Percentiles rank a stretch among this genome's conserved stretches.
Evolutionary conservation across 768 basidiomycete genomes (phyloP).

Genomic region (Trametes coccinea): DNA sequence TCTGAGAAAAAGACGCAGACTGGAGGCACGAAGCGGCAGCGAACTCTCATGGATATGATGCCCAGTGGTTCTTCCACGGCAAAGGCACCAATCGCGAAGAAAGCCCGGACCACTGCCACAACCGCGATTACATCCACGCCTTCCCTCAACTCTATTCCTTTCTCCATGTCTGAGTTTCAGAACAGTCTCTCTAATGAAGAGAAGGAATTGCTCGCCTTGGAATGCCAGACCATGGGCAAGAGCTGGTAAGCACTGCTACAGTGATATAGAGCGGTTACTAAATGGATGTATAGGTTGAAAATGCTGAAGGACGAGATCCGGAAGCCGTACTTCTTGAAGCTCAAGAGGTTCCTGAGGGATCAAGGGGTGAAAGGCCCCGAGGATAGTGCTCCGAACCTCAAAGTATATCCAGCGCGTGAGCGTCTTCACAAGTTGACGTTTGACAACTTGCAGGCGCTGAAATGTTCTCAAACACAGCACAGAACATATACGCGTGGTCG

Average conservation of each 20-base stretch:
- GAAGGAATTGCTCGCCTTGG: slow-evolving; percentile 58
- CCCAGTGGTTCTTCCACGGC: slow-evolving; percentile 34
- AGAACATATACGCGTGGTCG: slow-evolving; percentile 91
- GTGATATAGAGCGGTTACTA: not conserved
- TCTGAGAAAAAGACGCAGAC: slow-evolving; percentile 20
- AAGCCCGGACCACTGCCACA: slow-evolving; percentile 36
- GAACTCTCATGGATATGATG: slow-evolving; percentile 68
- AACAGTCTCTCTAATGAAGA: slow-evolving; percentile 59
- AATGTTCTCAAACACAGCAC: slow-evolving; percentile 43
- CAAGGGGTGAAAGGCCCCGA: slow-evolving; percentile 59
- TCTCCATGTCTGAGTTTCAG: slow-evolving; percentile 56
- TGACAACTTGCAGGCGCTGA: not conserved
- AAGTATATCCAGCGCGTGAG: slow-evolving; percentile 81
- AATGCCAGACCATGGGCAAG: slow-evolving; percentile 72
- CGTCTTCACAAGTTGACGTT: not conserved
- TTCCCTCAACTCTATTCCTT: slow-evolving; percentile 65
- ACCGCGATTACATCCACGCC: slow-evolving; percentile 9
- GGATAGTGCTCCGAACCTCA: slow-evolving; percentile 46
- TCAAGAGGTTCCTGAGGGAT: slow-evolving; percentile 70
- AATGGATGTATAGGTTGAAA: slow-evolving; percentile 56
- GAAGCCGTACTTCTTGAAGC: slow-evolving; percentile 72
- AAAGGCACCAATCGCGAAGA: slow-evolving; percentile 45
- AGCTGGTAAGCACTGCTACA: slow-evolving; percentile 54
- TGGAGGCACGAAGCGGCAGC: slow-evolving; percentile 51
- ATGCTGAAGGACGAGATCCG: slow-evolving; percentile 71